phyloP scores from a whole-genome alignment of 768 basidiomycete genomes.

The Boletus insuetus region DNA sequence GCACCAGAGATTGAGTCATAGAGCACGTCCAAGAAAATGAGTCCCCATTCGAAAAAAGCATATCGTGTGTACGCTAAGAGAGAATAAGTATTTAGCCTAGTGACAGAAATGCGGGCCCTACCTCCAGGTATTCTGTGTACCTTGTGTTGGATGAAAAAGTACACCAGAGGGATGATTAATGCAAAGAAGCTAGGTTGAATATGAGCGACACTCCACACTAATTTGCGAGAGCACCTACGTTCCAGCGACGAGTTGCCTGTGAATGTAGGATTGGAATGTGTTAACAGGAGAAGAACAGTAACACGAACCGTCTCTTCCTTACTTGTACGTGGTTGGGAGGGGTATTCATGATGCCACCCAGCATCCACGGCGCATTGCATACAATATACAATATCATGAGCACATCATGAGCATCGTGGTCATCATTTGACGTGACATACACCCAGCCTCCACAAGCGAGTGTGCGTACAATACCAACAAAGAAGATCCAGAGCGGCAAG shows the following conservation, averaged over 20 bases:
- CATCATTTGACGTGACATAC: conserved; percentile 81
- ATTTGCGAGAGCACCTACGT: conserved; percentile 32
- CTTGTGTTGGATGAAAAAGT: conserved; percentile 86
- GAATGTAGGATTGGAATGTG: neutral
- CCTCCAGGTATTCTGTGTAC: conserved; percentile 76
- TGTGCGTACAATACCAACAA: conserved; percentile 68
- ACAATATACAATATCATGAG: conserved; percentile 87
- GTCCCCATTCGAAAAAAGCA: conserved; percentile 84
- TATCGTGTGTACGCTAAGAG: conserved; percentile 78
- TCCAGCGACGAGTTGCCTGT: conserved; percentile 52
- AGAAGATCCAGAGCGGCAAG: conserved; percentile 51
- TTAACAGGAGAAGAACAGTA: neutral
- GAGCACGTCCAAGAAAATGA: conserved; percentile 69
- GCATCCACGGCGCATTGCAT: conserved; percentile 88
- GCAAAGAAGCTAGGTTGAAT: conserved; percentile 58
- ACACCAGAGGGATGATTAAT: conserved; percentile 69
- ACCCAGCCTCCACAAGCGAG: conserved; percentile 90
- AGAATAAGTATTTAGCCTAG: neutral
- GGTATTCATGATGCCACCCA: conserved; percentile 60
- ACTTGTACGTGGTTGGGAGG: conserved; percentile 38
- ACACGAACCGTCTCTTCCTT: conserved; percentile 51
- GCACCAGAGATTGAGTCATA: conserved; percentile 67
- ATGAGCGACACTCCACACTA: neutral
- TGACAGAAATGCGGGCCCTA: conserved; percentile 29
- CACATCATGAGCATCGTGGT: conserved; percentile 82